Evolutionary conservation across 2,329 filamentous ascomycete genomes (phyloP), one percentile per base, ranked within the genome.

Genomic region (Curvularia verruculosa): DNA sequence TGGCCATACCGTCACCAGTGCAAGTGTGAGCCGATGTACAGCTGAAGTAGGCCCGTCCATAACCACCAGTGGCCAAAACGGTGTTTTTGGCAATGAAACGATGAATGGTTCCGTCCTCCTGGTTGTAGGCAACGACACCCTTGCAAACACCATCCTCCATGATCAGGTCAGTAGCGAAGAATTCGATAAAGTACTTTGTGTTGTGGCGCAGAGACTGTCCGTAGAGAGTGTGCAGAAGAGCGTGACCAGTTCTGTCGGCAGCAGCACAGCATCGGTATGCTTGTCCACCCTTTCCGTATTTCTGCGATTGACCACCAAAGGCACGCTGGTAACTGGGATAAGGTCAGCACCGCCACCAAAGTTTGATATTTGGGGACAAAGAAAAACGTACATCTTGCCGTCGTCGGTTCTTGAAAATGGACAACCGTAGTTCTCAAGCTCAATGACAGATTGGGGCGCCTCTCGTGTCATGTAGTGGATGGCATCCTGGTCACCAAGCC

Each of bases 131-230:
- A 67, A 98, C 85, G 67, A 98, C 91, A 86, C 95, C 95, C 68
- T 93, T 93, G 84, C 94, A 98, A 79, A 94, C 90, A 60, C 94
- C 94, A 72, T 96, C 91, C 82, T 97, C 90, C 95, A 98, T 98
- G 73, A 99, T 90, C 79, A 98, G 83, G 77, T 98, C 95, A 67
- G 96, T 86, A 71, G 93, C 95, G 78, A 98, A 99, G 85, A 93
- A 98, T 81, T 98, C 95, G 79, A 99, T 97, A 82, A 99, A 98
- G 86, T 97, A 99, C 84, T 97, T 97, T 75, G 94, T 97, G 85
- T 97, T 96, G 85, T 98, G 92, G 76, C 91, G 86, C 60, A 98
- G 87, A 52, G 93, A 97, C 83, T 97, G 94, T 72, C 95, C 95
- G 81, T 98, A 99, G 66, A 99, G 90, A 24, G 95, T 99, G 85